A percentile compares a stretch with the other conserved stretches of the same genome.
These are phyloP conservation scores for Aspergillus nidulans DNA, from an alignment of 495 filamentous ascomycete species.

Conservation along the genomic window DNA sequence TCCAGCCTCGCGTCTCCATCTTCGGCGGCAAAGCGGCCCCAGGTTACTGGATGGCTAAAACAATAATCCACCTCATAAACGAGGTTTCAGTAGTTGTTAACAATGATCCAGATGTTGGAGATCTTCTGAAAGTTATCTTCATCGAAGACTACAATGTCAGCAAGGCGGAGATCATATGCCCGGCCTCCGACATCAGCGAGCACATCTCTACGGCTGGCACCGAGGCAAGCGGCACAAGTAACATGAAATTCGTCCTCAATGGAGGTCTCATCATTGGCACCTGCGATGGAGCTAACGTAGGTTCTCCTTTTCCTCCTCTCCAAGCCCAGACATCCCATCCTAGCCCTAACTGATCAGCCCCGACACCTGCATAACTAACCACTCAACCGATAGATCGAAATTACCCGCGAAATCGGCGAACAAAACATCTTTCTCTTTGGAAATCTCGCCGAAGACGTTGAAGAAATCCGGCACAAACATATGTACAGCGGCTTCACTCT, in stretches of 20 bases:
- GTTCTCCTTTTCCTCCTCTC: slow-evolving; percentile 19
- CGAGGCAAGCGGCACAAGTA: slow-evolving; percentile 65
- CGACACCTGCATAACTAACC: neutral
- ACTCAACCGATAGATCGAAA: slow-evolving; percentile 68
- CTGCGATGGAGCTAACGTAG: slow-evolving; percentile 94
- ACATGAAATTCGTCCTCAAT: slow-evolving; percentile 99
- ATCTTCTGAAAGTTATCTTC: slow-evolving; percentile 95
- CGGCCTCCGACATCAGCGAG: slow-evolving; percentile 93
- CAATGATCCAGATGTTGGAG: slow-evolving; percentile 83
- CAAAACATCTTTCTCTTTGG: slow-evolving; percentile 98
- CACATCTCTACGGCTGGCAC: slow-evolving; percentile 98
- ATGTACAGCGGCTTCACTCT: slow-evolving; percentile 73
- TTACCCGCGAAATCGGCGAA: slow-evolving; percentile 93
- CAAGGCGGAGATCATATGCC: slow-evolving; percentile 95
- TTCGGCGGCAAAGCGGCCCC: slow-evolving; percentile 97
- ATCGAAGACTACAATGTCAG: slow-evolving; percentile 98
- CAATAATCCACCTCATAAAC: slow-evolving; percentile 95
- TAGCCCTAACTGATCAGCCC: neutral
- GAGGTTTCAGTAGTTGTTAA: slow-evolving; percentile 89
- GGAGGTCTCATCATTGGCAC: slow-evolving; percentile 96
- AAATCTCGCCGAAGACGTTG: slow-evolving; percentile 92
- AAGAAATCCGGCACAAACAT: slow-evolving; percentile 90
- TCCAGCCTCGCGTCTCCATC: slow-evolving; percentile 88
- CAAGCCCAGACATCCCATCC: slow-evolving; percentile 4
- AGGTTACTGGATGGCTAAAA: slow-evolving; percentile 99